phyloP scores from a whole-genome alignment of 495 filamentous ascomycete species.

The Hypoxylon lenormandii region DNA sequence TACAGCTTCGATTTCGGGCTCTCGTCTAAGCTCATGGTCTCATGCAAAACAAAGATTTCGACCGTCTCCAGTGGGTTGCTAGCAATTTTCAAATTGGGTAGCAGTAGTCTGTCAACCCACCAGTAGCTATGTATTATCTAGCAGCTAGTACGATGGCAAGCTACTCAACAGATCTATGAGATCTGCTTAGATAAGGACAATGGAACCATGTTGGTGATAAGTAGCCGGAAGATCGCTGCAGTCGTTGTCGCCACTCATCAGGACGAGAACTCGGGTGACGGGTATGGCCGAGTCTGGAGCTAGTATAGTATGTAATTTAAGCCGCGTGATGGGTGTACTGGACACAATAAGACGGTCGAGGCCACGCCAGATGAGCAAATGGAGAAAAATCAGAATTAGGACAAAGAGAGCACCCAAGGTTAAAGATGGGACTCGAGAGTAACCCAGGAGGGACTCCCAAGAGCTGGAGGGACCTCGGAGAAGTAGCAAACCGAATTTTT shows the following conservation, averaged over 20 bases:
- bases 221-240: slow-evolving; percentile 18
- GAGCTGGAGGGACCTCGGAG: slow-evolving; percentile 7
- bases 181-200: slow-evolving; percentile 22
- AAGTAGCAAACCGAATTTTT: slow-evolving; percentile 32
- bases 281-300: slow-evolving; percentile 5
- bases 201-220: slow-evolving; percentile 34
- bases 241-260: slow-evolving; percentile 37
- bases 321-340: slow-evolving; percentile 26
- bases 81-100: slow-evolving; percentile 6
- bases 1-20: slow-evolving; percentile 15
- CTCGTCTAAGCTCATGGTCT: slow-evolving; percentile 25
- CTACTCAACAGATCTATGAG: slow-evolving; percentile 33
- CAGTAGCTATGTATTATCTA: slow-evolving; percentile 15
- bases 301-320: slow-evolving; percentile 15
- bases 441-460: not conserved
- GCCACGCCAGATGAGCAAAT: slow-evolving; percentile 12
- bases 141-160: not conserved
- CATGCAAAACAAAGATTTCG: slow-evolving; percentile 4
- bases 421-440: not conserved
- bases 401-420: slow-evolving; percentile 16
- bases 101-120: not conserved
- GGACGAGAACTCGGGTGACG: slow-evolving; percentile 7
- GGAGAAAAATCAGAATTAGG: slow-evolving; percentile 7
- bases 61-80: slow-evolving; percentile 3
- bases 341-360: slow-evolving; percentile 26